Evolutionary conservation across 2,329 filamentous ascomycete species (phyloP).

Genomic region (Thelonectria rubi): DNA sequence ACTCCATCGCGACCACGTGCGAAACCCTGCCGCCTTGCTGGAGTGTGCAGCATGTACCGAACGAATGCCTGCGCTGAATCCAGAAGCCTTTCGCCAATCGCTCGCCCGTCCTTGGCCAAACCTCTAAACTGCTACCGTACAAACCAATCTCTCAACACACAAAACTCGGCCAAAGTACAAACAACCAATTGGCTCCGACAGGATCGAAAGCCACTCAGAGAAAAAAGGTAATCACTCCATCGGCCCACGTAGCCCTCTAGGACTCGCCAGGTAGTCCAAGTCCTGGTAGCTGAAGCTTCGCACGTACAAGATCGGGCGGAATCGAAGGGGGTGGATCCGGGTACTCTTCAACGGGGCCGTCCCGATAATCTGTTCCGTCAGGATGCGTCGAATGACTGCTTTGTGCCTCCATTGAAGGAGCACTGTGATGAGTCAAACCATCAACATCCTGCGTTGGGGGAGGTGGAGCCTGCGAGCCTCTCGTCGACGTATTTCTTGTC

Average conservation of each 20-base stretch:
- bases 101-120: background rate
- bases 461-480: conserved; percentile 42
- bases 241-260: background rate
- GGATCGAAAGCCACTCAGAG: background rate
- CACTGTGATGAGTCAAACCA: conserved; percentile 35
- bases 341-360: conserved; percentile 45
- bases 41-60: background rate
- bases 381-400: conserved; percentile 51
- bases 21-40: background rate
- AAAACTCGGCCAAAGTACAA: conserved; percentile 2
- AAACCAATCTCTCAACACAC: conserved; percentile 2
- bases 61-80: background rate
- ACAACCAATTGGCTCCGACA: background rate
- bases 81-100: conserved; percentile 11
- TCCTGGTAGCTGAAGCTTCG: conserved; percentile 26
- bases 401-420: conserved; percentile 35
- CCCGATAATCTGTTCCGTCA: conserved; percentile 52
- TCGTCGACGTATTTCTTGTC: conserved; percentile 61
- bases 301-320: conserved; percentile 20
- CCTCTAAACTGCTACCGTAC: background rate
- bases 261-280: conserved; percentile 25
- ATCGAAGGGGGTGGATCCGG: conserved; percentile 33
- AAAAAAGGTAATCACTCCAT: background rate
- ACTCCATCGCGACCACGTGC: background rate
- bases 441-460: conserved; percentile 35